phyloP scores from a whole-genome alignment of 805 yeast species.

The Tanozyma kutaoensis region DNA sequence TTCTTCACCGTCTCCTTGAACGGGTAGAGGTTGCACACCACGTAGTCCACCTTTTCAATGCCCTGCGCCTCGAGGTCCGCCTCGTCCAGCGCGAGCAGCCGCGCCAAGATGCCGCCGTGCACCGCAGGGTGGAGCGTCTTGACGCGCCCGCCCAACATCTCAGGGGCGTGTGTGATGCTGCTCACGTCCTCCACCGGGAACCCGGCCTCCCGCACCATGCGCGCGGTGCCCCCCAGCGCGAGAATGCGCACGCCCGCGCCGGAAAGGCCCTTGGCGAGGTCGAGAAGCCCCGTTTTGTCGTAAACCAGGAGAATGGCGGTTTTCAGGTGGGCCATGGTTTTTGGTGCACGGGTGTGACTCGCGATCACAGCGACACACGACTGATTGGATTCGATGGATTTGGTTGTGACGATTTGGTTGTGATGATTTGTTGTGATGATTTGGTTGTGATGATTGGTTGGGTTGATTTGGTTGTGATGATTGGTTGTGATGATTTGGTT shows the following conservation, averaged over 20 bases:
- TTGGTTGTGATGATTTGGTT: too few relatives aligned
- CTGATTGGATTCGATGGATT: too few relatives aligned
- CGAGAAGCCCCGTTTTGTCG: constrained; percentile 93
- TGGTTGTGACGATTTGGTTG: too few relatives aligned
- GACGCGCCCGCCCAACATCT: constrained; percentile 97
- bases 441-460: too few relatives aligned
- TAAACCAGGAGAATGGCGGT: constrained; percentile 96
- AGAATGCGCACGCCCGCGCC: constrained; percentile 82
- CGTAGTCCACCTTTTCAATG: constrained; percentile 92
- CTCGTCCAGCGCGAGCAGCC: constrained; percentile 85
- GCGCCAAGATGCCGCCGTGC: constrained; percentile 94
- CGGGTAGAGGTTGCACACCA: constrained; percentile 95
- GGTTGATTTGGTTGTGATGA: too few relatives aligned
- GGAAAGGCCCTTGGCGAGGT: constrained; percentile 88
- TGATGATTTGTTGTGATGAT: too few relatives aligned
- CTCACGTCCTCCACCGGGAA: constrained; percentile 96
- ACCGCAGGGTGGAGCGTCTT: constrained; percentile 98
- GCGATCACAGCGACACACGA: too few relatives aligned
- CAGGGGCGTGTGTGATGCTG: constrained; percentile 94
- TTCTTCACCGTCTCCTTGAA: constrained; percentile 95
- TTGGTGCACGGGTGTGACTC: too few relatives aligned
- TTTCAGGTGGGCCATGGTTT: constrained; percentile 37
- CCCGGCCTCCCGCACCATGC: constrained; percentile 89
- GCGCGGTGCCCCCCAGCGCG: constrained; percentile 97
- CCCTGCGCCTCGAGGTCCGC: constrained; percentile 78